Percentiles rank a stretch among this genome's conserved stretches.
Evolutionary conservation across 257 asterid species (phyloP).

Genomic region (Coffea canephora): DNA sequence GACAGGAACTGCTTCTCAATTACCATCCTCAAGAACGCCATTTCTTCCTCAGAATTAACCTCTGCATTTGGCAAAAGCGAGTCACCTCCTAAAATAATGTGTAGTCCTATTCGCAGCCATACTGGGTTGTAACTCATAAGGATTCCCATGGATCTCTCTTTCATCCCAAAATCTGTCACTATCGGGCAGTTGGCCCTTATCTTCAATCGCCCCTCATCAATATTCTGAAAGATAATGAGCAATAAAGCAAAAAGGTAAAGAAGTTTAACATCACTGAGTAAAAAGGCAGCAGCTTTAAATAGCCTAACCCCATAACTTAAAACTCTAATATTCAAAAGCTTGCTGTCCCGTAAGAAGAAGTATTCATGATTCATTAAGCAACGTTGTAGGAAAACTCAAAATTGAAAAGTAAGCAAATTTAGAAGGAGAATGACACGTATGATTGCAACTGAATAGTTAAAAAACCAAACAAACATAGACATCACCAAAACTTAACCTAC

Average conservation of each 20-base stretch:
- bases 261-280: background rate
- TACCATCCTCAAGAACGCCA: constrained; percentile 73
- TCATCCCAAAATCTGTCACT: constrained; percentile 93
- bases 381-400: background rate
- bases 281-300: background rate
- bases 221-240: constrained; percentile 47
- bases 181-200: constrained; percentile 89
- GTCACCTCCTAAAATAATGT: constrained; percentile 83
- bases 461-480: background rate
- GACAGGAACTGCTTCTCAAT: constrained; percentile 80
- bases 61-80: constrained; percentile 63
- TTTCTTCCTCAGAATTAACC: constrained; percentile 74
- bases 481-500: background rate
- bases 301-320: background rate
- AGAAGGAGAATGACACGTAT: background rate
- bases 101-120: constrained; percentile 90
- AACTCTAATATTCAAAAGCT: background rate
- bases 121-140: constrained; percentile 76
- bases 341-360: background rate
- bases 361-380: background rate
- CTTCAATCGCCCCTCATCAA: constrained; percentile 84
- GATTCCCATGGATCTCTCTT: constrained; percentile 70
- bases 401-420: background rate
- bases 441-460: background rate
- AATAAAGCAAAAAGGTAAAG: background rate